Conservation (phyloP, 768 basidiomycete species). For the Collybiopsis confluens region DNA sequence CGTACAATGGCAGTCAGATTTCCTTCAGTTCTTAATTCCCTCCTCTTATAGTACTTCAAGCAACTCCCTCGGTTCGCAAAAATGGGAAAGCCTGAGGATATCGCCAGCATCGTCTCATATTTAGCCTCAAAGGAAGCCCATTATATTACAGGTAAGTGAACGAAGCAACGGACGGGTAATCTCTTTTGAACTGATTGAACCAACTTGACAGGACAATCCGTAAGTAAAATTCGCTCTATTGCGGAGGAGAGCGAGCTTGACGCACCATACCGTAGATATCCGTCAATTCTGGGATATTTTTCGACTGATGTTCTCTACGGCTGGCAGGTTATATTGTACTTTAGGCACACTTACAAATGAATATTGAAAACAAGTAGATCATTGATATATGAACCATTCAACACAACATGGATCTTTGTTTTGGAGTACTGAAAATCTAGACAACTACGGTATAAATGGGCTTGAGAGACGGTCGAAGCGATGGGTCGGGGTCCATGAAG, state of each 20-base stretch:
- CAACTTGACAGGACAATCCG: not conserved
- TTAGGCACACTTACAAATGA: too few species aligned
- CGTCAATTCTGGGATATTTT: not conserved
- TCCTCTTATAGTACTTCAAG: not conserved
- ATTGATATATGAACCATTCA: too few species aligned
- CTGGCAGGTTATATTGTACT: too few species aligned
- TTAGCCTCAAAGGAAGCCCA: constrained; percentile 25
- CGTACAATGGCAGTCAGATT: too few species aligned
- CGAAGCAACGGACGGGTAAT: too few species aligned
- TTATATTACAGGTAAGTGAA: constrained; percentile 21
- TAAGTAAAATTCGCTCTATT: not conserved
- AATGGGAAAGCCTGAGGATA: constrained; percentile 14
- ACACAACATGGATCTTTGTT: too few species aligned
- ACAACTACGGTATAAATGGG: too few species aligned
- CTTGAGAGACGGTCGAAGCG: too few species aligned
- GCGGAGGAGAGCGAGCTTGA: not conserved
- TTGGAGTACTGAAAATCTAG: too few species aligned
- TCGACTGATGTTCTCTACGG: too few species aligned
- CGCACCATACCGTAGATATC: not conserved
- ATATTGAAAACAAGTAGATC: too few species aligned
- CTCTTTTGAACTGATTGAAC: not conserved
- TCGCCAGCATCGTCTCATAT: constrained; percentile 23
- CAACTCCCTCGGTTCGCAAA: constrained; percentile 6
- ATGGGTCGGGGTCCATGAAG: too few species aligned
- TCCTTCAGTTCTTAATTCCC: not conserved